Evolutionary conservation across 1,139 yeast genomes (phyloP).

Genomic region (Taphrina sp.): DNA sequence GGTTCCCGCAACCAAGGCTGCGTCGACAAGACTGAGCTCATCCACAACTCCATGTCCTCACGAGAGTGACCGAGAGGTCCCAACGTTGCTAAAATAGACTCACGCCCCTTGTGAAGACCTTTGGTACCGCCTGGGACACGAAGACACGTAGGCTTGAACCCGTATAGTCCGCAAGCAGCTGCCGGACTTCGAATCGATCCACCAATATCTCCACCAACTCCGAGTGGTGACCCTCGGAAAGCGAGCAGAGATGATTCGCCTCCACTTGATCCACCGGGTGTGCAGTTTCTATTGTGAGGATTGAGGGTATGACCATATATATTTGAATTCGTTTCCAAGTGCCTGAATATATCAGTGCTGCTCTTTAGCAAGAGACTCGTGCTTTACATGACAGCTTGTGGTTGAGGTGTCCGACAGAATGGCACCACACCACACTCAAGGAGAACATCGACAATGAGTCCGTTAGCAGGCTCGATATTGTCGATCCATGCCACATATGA

Average conservation of each 20-base stretch:
- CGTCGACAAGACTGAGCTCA: conserved; percentile 53
- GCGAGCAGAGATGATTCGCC: conserved; percentile 59
- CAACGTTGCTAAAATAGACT: conserved; percentile 49
- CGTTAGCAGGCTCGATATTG: conserved; percentile 41
- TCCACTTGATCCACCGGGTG: conserved; percentile 62
- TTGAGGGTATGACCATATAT: conserved; percentile 51
- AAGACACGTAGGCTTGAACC: conserved; percentile 53
- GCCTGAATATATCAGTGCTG: conserved; percentile 59
- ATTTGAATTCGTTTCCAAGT: conserved; percentile 46
- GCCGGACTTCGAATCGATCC: conserved; percentile 59
- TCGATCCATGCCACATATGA: conserved; percentile 46
- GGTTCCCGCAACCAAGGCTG: conserved; percentile 61
- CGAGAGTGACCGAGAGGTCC: conserved; percentile 54
- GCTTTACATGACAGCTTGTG: conserved; percentile 55
- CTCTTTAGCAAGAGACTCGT: conserved; percentile 65
- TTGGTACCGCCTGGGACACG: conserved; percentile 51
- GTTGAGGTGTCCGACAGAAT: conserved; percentile 56
- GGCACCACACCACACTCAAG: conserved; percentile 65
- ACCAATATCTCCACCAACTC: conserved; percentile 62
- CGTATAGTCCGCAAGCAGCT: conserved; percentile 55
- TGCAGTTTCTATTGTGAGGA: conserved; percentile 48
- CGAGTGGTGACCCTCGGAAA: conserved; percentile 50
- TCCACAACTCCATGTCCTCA: conserved; percentile 58
- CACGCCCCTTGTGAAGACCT: conserved; percentile 55
- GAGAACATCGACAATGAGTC: conserved; percentile 47